Evolutionary conservation across 768 basidiomycete genomes (phyloP).

Genomic region (Lactarius sp.): DNA sequence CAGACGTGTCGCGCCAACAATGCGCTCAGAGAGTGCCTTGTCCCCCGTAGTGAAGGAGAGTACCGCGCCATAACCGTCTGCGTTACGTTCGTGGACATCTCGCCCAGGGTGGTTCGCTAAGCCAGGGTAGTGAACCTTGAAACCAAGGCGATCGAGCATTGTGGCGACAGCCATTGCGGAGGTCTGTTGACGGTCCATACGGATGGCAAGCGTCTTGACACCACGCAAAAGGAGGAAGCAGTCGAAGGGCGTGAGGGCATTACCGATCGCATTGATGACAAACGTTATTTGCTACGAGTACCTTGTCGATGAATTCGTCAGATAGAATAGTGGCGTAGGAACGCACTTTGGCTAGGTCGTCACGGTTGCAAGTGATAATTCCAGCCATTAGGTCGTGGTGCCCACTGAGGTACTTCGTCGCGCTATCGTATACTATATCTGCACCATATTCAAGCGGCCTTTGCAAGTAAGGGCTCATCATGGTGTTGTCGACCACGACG

Average conservation of each 20-base stretch:
- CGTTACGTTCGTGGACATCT: slow-evolving; percentile 87
- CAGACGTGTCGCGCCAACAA: slow-evolving; percentile 86
- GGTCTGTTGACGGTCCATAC: slow-evolving; percentile 91
- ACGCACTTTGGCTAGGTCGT: slow-evolving; percentile 79
- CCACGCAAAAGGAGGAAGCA: slow-evolving; percentile 94
- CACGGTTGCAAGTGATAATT: slow-evolving; percentile 85
- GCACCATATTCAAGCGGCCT: slow-evolving; percentile 93
- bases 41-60: slow-evolving; percentile 92
- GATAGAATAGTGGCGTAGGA: slow-evolving; percentile 15
- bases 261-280: slow-evolving; percentile 89
- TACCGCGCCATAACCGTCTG: slow-evolving; percentile 89
- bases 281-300: slow-evolving; percentile 72
- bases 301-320: neutral
- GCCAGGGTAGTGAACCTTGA: slow-evolving; percentile 90
- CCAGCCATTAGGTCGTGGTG: slow-evolving; percentile 99
- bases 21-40: slow-evolving; percentile 83
- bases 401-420: slow-evolving; percentile 94
- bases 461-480: slow-evolving; percentile 99
- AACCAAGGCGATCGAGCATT: slow-evolving; percentile 81
- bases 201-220: slow-evolving; percentile 91
- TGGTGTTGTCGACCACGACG: slow-evolving; percentile 94
- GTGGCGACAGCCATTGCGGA: slow-evolving; percentile 79
- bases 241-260: slow-evolving; percentile 92
- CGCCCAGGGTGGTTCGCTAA: slow-evolving; percentile 74
- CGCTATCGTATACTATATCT: slow-evolving; percentile 97